phyloP scores from a whole-genome alignment of 495 filamentous ascomycete genomes.

The Xylaria palmicola region DNA sequence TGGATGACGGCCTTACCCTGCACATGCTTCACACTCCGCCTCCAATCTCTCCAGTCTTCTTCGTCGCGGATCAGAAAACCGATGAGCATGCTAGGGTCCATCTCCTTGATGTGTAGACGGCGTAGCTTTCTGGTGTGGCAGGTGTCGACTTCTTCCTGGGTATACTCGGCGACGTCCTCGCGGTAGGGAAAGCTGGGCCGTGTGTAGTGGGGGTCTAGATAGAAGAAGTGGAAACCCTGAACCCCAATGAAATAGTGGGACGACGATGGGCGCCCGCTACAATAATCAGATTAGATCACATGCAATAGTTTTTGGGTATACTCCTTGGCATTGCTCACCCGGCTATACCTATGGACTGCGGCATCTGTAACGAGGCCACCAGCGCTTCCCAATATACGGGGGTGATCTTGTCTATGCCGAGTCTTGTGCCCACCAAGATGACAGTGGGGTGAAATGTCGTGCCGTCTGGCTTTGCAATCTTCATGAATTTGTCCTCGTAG shows the following conservation, averaged over 20 bases:
- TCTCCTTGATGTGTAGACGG: conserved; percentile 79
- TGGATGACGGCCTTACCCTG: conserved; percentile 83
- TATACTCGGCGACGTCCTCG: conserved; percentile 53
- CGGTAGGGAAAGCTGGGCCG: conserved; percentile 64
- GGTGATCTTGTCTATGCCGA: conserved; percentile 92
- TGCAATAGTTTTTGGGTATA: conserved; percentile 10
- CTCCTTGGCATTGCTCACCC: conserved; percentile 59
- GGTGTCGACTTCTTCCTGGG: conserved; percentile 68
- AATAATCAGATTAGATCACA: conserved; percentile 11
- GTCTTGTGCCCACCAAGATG: conserved; percentile 79
- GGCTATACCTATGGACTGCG: conserved; percentile 91
- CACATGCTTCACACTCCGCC: conserved; percentile 61
- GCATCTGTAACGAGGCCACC: conserved; percentile 74
- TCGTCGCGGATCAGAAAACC: conserved; percentile 87
- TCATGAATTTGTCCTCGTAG: conserved; percentile 83
- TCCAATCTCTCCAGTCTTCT: conserved; percentile 83
- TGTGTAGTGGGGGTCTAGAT: conserved; percentile 88
- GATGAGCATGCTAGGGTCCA: conserved; percentile 99
- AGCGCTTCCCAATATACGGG: conserved; percentile 90
- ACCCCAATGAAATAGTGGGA: conserved; percentile 97
- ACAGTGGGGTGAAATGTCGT: conserved; percentile 76
- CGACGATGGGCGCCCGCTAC: conserved; percentile 85
- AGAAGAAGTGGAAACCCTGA: conserved; percentile 88
- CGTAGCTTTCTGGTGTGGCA: conserved; percentile 87
- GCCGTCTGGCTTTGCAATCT: conserved; percentile 63